Percentiles rank a stretch among this genome's conserved stretches.
Conservation (phyloP, 2,329 filamentous ascomycete species). For the Ophiostoma tasmaniense region DNA sequence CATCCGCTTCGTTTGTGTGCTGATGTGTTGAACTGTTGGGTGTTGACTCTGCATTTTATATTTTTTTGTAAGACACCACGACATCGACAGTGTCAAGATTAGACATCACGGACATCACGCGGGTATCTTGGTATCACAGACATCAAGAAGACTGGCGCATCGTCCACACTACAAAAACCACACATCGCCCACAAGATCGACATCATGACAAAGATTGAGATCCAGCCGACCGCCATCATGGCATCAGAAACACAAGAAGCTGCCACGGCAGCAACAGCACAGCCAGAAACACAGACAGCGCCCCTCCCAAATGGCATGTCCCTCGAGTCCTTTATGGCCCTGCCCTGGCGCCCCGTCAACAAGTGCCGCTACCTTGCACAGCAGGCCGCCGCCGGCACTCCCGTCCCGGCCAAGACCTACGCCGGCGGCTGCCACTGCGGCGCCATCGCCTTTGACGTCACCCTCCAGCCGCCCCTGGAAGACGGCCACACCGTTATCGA, state of each 20-base stretch:
- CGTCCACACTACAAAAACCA: background rate
- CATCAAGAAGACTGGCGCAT: too few species aligned
- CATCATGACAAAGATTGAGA: background rate
- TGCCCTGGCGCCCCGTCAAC: conserved; percentile 3
- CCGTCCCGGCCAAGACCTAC: conserved; percentile 30
- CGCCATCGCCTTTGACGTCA: conserved; percentile 39
- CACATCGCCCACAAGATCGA: background rate
- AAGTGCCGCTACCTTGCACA: conserved; percentile 5
- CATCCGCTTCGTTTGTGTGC: background rate
- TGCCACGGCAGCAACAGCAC: background rate
- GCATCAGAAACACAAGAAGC: background rate
- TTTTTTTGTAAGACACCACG: background rate
- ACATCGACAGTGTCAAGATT: too few species aligned
- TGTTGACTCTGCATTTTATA: background rate
- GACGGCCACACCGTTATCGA: conserved; percentile 35
- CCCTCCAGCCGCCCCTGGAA: conserved; percentile 40
- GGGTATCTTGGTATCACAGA: background rate
- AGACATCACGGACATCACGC: too few species aligned
- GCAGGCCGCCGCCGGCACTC: conserved; percentile 1
- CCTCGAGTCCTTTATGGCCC: background rate
- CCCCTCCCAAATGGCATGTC: background rate
- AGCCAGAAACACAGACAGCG: background rate
- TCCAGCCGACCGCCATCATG: background rate
- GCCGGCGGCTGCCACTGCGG: conserved; percentile 46
- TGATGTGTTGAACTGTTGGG: too few species aligned